Conservation (phyloP, 1,284 basidiomycete species). For the Spongiforma sp. region DNA sequence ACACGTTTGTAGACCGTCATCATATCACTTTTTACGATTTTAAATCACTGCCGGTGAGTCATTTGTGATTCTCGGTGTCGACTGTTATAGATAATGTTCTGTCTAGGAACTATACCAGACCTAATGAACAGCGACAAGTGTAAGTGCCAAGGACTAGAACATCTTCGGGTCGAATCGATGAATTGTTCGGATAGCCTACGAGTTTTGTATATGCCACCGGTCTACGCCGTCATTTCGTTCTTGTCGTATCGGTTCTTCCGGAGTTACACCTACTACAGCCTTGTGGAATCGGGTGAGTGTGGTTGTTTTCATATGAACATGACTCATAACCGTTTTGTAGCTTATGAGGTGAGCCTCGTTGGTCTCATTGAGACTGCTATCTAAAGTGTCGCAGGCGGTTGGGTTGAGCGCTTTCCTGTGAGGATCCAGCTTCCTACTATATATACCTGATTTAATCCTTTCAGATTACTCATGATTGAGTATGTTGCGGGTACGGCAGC, state of each 20-base stretch:
- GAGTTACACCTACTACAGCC: slow-evolving; percentile 81
- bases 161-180: not conserved
- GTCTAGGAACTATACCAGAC: slow-evolving; percentile 68
- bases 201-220: slow-evolving; percentile 80
- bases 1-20: slow-evolving; percentile 55
- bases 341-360: slow-evolving; percentile 40
- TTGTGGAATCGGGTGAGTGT: slow-evolving; percentile 70
- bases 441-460: slow-evolving; percentile 5
- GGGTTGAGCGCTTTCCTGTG: slow-evolving; percentile 82
- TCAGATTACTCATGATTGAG: slow-evolving; percentile 81
- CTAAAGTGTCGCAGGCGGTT: slow-evolving; percentile 56
- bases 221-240: slow-evolving; percentile 89
- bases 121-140: slow-evolving; percentile 78
- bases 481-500: slow-evolving; percentile 76
- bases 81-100: not conserved
- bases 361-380: slow-evolving; percentile 36
- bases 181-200: slow-evolving; percentile 46
- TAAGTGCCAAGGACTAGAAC: slow-evolving; percentile 41
- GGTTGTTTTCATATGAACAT: not conserved
- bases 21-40: slow-evolving; percentile 59
- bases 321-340: slow-evolving; percentile 27
- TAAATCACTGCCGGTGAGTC: slow-evolving; percentile 64
- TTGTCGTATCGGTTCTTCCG: slow-evolving; percentile 88
- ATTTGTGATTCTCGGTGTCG: not conserved
- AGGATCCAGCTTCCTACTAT: slow-evolving; percentile 37